Conservation (phyloP, 108 stramenopile species). For the Seminavis robusta region DNA sequence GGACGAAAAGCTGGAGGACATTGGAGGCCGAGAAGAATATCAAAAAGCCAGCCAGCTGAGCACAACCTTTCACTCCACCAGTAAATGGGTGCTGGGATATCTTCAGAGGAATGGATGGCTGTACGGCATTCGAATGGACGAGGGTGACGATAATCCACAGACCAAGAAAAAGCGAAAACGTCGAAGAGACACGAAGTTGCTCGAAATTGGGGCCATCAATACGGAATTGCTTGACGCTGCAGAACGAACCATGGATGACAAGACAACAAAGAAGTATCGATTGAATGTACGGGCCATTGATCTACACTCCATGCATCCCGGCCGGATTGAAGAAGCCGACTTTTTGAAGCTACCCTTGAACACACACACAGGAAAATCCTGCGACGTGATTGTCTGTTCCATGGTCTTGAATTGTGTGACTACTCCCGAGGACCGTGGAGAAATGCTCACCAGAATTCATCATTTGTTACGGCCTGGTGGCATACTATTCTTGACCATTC, state of each 20-base stretch:
- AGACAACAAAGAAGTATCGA: constrained; percentile 30
- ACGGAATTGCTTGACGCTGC: constrained; percentile 85
- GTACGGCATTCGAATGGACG: constrained; percentile 41
- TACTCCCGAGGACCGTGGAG: constrained; percentile 68
- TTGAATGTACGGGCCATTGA: constrained; percentile 85
- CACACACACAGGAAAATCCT: constrained; percentile 9
- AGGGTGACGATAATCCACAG: constrained; percentile 8
- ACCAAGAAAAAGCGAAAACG: constrained; percentile 12
- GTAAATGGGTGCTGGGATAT: constrained; percentile 81
- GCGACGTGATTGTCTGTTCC: constrained; percentile 82
- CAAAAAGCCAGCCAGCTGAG: constrained; percentile 85
- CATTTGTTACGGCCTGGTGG: constrained; percentile 77
- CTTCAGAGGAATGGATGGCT: constrained; percentile 72
- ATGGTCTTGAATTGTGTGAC: constrained; percentile 96
- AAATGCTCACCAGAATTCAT: constrained; percentile 73
- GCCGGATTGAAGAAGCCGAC: constrained; percentile 79
- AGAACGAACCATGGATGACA: constrained; percentile 11
- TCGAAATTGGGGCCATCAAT: constrained; percentile 96
- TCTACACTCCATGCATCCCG: constrained; percentile 68
- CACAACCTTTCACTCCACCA: constrained; percentile 80
- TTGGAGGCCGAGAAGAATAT: constrained; percentile 71
- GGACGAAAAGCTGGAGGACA: constrained; percentile 20
- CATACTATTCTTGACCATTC: constrained; percentile 72
- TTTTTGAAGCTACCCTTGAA: constrained; percentile 66
- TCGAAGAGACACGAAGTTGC: constrained; percentile 53